Percentiles rank a stretch among this genome's conserved stretches.
phyloP scores from a whole-genome alignment of 345 rosid species.

The Pugionium dolabratum region DNA sequence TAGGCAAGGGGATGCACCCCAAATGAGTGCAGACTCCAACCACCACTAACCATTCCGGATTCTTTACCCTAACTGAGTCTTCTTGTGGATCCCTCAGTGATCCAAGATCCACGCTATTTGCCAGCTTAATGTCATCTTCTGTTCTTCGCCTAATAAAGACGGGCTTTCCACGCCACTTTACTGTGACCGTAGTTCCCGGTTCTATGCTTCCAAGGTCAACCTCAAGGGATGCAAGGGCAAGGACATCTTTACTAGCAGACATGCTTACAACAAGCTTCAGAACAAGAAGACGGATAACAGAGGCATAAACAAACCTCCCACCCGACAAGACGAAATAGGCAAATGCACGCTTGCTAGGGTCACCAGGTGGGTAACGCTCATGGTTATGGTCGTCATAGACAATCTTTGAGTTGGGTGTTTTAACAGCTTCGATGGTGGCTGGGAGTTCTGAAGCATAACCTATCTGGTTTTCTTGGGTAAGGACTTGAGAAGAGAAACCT shows the following conservation, averaged over 20 bases:
- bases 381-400: constrained; percentile 80
- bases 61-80: constrained; percentile 72
- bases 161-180: too few species aligned
- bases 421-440: constrained; percentile 68
- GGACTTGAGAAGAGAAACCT: constrained; percentile 37
- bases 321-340: too few species aligned
- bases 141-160: constrained; percentile 92
- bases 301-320: constrained; percentile 47
- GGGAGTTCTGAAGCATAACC: constrained; percentile 44
- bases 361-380: constrained; percentile 91
- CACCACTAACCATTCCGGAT: constrained; percentile 90
- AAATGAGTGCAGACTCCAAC: constrained; percentile 77
- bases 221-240: constrained; percentile 91
- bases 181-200: constrained; percentile 73
- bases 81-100: constrained; percentile 88
- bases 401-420: constrained; percentile 76
- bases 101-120: constrained; percentile 76
- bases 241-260: constrained; percentile 97
- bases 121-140: constrained; percentile 81
- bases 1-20: constrained; percentile 41
- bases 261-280: constrained; percentile 52
- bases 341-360: constrained; percentile 7
- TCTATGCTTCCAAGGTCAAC: constrained; percentile 88
- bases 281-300: constrained; percentile 72
- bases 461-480: constrained; percentile 31